Conservation (phyloP, 2,329 filamentous ascomycete genomes). For the Aspergillus clavatus region DNA sequence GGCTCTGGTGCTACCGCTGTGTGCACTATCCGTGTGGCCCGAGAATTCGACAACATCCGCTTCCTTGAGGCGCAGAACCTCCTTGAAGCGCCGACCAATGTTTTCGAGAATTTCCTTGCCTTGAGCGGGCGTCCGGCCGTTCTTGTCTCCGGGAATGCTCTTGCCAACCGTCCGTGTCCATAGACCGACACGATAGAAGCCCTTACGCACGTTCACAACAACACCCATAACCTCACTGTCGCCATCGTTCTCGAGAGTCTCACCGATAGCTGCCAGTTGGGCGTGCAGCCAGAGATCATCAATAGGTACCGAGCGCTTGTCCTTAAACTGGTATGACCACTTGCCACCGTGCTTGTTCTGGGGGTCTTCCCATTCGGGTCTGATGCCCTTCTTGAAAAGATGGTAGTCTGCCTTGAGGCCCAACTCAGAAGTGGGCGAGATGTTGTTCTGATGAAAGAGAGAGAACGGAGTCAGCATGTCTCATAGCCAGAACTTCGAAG, state of each 20-base stretch:
- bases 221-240: slow-evolving; percentile 99
- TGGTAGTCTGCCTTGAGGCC: slow-evolving; percentile 99
- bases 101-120: slow-evolving; percentile 76
- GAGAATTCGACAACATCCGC: slow-evolving; percentile 87
- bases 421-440: slow-evolving; percentile 90
- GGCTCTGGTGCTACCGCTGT: slow-evolving; percentile 87
- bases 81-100: slow-evolving; percentile 90
- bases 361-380: slow-evolving; percentile 95
- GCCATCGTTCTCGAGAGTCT: slow-evolving; percentile 88
- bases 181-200: slow-evolving; percentile 93
- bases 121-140: slow-evolving; percentile 71
- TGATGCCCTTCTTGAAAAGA: slow-evolving; percentile 95
- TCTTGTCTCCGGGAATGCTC: slow-evolving; percentile 69
- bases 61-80: slow-evolving; percentile 72
- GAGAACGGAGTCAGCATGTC: slow-evolving; percentile 9
- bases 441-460: slow-evolving; percentile 73
- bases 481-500: background rate
- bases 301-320: slow-evolving; percentile 86
- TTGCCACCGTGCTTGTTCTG: slow-evolving; percentile 99
- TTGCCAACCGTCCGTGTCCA: slow-evolving; percentile 96
- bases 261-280: slow-evolving; percentile 93
- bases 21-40: slow-evolving; percentile 89
- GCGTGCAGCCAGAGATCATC: slow-evolving; percentile 96
- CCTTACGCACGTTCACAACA: slow-evolving; percentile 97
- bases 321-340: slow-evolving; percentile 98